Conservation (phyloP, 352 stramenopile species). For the Globisporangium paddicum region DNA sequence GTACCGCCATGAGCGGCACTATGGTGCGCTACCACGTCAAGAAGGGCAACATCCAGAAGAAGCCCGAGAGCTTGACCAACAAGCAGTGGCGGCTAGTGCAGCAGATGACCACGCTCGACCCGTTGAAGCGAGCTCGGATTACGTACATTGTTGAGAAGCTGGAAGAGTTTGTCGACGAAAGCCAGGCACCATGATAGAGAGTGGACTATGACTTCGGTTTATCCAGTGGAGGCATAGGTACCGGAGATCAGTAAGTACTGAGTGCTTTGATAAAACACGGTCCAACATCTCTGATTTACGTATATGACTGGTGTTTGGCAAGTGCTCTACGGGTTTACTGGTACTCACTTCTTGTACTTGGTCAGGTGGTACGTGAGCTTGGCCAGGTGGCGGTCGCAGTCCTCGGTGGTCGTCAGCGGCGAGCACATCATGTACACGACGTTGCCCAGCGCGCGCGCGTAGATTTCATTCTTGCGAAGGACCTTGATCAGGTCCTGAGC, state of each 20-base stretch:
- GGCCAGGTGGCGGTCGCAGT: slow-evolving; percentile 57
- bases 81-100: neutral
- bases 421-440: slow-evolving; percentile 87
- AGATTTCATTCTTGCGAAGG: slow-evolving; percentile 62
- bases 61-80: neutral
- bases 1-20: neutral
- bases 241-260: neutral
- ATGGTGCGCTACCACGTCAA: neutral
- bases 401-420: slow-evolving; percentile 54
- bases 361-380: slow-evolving; percentile 43
- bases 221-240: neutral
- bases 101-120: neutral
- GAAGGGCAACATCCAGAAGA: neutral
- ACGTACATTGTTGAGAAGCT: neutral
- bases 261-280: neutral
- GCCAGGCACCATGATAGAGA: too few species aligned
- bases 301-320: neutral
- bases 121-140: neutral
- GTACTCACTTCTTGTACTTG: slow-evolving; percentile 10
- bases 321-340: neutral
- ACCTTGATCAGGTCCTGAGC: slow-evolving; percentile 54
- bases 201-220: neutral
- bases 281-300: neutral
- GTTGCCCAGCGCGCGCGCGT: slow-evolving; percentile 77
- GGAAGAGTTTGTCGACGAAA: neutral